A percentile compares a stretch with the other conserved stretches of the same genome.
Evolutionary conservation across 2,329 filamentous ascomycete genomes (phyloP).

Genomic region (Neophaeococcomyces mojaviensis): DNA sequence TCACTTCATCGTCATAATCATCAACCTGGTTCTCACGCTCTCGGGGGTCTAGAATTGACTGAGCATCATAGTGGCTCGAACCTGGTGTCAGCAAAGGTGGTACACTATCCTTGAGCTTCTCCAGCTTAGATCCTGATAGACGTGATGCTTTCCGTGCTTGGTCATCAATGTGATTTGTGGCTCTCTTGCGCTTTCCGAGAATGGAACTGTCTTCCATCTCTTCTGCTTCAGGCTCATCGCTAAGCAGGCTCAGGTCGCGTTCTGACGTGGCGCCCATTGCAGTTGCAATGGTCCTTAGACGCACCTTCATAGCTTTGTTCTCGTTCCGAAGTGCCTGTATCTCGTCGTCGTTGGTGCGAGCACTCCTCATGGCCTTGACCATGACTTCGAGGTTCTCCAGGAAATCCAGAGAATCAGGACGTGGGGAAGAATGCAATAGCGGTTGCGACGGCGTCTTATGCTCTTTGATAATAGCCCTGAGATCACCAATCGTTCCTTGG

Average conservation of each 20-base stretch:
- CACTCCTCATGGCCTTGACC: conserved; percentile 9
- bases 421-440: neutral
- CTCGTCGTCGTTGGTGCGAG: conserved; percentile 11
- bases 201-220: neutral
- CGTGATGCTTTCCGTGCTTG: neutral
- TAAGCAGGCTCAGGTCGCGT: neutral
- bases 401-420: neutral
- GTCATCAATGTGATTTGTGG: neutral
- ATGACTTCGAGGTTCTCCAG: conserved; percentile 9
- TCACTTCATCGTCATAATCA: too few species aligned
- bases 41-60: neutral
- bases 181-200: conserved; percentile 19
- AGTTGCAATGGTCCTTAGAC: conserved; percentile 14
- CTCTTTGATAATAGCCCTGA: conserved; percentile 13
- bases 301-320: conserved; percentile 18
- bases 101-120: neutral
- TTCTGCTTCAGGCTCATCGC: neutral
- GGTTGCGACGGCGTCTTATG: too few species aligned
- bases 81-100: neutral
- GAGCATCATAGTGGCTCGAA: neutral
- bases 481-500: conserved; percentile 12
- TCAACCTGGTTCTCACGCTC: neutral
- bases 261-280: conserved; percentile 4
- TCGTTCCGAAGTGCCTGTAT: conserved; percentile 15
- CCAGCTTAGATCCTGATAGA: neutral